Base-by-base conservation (phyloP, 2,329 filamentous ascomycete species). In the Sclerotinia nivalis region DNA sequence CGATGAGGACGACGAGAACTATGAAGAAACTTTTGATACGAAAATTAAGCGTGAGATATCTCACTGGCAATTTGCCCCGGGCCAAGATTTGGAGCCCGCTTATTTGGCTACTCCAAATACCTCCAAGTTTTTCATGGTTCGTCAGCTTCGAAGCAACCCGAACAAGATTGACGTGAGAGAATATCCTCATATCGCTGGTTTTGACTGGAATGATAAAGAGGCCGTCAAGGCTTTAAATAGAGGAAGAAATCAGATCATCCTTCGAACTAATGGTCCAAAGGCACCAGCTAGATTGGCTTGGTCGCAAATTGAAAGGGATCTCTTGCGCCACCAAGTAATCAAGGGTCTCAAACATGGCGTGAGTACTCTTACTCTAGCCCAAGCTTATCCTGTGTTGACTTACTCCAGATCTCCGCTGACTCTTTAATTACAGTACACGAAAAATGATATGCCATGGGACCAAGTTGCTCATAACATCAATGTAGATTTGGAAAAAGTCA, bases 101-200 rank as follows among this genome's bases (percentile, higher is more conserved):
- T 25, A 58, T n/a, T 20, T 65, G 12, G 61, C 50, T 15, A n/a
- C 22, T 1, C 71, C 71, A 1, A 69, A 70, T 15, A 47, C 68
- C 9, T 71, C 71, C 4, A 72, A 72, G 34, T 71, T 70, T n/a
- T 73, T 72, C 40, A 31, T 73, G 49, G 22, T 71, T 5, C 69
- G 71, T 9, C 47, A 69, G 20, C 43, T 55, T 34, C 58, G 12
- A 13, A 7, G 49, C 0, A 20, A 72, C 25, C 60, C 68, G 8
- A 22, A 13, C 13, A 61, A 52, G 10, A 62, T 59, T 15, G 50
- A 70, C 7, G 15, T 71, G 15, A 61, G 68, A 31, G 62, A 72
- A 43, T 73, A 68, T 28, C 68, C 62, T 0, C 25, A 61, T 8
- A 70, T 69, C 40, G 40, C 43, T 12, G 60, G 47, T n/a, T 69